Base-by-base conservation (phyloP, 2,329 filamentous ascomycete species). In the Aspergillus hiratsukae region DNA sequence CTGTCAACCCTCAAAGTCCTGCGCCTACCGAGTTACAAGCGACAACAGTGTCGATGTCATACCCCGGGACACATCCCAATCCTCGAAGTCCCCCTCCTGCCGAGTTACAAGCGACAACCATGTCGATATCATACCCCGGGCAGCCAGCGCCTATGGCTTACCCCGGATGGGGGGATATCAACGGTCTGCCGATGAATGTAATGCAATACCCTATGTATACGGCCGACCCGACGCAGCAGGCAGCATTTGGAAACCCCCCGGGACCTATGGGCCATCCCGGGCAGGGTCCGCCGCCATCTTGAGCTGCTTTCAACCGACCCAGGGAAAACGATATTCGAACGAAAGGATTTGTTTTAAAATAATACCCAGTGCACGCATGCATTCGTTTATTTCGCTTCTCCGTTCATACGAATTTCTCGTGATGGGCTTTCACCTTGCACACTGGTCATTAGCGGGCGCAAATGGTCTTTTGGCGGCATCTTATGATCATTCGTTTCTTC, bases 381-480 rank as follows among this genome's bases (percentile, higher is more conserved):
- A 54, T 57, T 51, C 55, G 11, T 55, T 8, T 49, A 51, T 57
- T 57, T 53, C 48, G 19, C 27, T 48, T 57, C 49, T 51, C 55
- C 29, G 48, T 59, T 60, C 57, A 60, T 61, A 58, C 60, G 62
- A 65, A 60, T 37, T 48, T 48, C 52, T 28, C 58, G 58, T 63
- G 52, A 59, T 61, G 58, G 61, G 60, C 28, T 43, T 61, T 68
- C 60, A 61, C 57, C 65, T 65, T 66, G 60, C 66, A 63, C 67
- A 67, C 66, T 70, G 62, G 62, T 70, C 67, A 71, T 72, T 69
- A 73, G 70, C 69, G 69, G 70, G 70, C 70, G 70, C 69, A 70
- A 66, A 66, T 62, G 57, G 28, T 52, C 28, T 67, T 61, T 65
- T 61, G 66, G 68, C 65, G 70, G 70, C 66, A 69, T 69, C 52